These are phyloP conservation scores for Hymenoscyphus repandus DNA, from an alignment of 2,329 filamentous ascomycete genomes.

Conservation along the genomic window DNA sequence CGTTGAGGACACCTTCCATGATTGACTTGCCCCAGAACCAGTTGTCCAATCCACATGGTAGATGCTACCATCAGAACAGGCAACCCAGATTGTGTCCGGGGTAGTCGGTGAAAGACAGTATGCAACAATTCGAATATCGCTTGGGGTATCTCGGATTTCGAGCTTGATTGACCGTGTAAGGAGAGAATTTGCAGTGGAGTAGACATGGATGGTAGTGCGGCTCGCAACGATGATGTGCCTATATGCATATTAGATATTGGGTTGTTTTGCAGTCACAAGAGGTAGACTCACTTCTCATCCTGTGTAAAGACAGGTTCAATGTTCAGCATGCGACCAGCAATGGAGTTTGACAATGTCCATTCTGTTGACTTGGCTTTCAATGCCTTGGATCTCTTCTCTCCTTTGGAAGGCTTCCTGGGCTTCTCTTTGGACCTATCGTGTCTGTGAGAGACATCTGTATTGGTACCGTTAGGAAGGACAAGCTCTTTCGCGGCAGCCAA, in stretches of 20 bases:
- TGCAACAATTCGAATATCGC: constrained; percentile 33
- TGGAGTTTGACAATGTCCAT: constrained; percentile 59
- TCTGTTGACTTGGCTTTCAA: constrained; percentile 1
- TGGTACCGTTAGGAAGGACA: constrained; percentile 8
- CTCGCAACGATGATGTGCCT: constrained; percentile 71
- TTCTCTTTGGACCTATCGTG: too few relatives aligned
- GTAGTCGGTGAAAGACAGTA: constrained; percentile 38
- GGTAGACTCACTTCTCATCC: constrained; percentile 52
- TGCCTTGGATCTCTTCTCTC: too few relatives aligned
- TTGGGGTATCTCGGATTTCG: constrained; percentile 22
- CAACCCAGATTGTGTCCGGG: constrained; percentile 52
- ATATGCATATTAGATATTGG: constrained; percentile 13
- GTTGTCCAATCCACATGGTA: constrained; percentile 55
- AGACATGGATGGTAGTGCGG: constrained; percentile 71
- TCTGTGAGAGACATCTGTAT: too few relatives aligned
- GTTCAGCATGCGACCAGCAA: constrained; percentile 61
- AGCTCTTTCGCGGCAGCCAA: constrained; percentile 16
- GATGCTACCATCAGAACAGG: constrained; percentile 51
- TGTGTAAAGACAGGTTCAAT: constrained; percentile 57
- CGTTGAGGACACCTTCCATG: constrained; percentile 35
- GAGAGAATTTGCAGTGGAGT: constrained; percentile 75
- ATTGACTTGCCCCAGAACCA: constrained; percentile 37
- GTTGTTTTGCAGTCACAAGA: constrained; percentile 1
- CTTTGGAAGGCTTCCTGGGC: too few relatives aligned
- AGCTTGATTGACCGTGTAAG: constrained; percentile 65